Conservation (phyloP, 441 rosid species). For the Arabidopsis hybrid region DNA sequence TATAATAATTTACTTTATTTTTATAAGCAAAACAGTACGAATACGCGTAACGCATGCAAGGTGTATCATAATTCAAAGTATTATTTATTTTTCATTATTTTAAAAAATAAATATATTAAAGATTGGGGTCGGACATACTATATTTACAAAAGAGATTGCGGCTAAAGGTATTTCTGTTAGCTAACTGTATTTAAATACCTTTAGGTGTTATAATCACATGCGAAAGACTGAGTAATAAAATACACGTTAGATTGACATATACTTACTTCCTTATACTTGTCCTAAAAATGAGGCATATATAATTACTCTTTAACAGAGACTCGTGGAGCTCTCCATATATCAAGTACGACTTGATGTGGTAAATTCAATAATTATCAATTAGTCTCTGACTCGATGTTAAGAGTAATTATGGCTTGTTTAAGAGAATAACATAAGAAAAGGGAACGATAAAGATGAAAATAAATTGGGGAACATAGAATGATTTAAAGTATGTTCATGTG, state of each 20-base stretch:
- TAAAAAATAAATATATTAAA: background rate
- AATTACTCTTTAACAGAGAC: background rate
- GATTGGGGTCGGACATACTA: conserved; percentile 19
- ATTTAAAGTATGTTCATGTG: conserved; percentile 37
- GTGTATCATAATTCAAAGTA: conserved; percentile 27
- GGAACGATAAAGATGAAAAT: conserved; percentile 25
- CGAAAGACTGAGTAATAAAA: background rate
- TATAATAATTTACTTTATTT: background rate
- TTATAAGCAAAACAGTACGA: conserved; percentile 16
- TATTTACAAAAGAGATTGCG: conserved; percentile 33
- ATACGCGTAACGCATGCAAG: conserved; percentile 47
- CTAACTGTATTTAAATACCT: conserved; percentile 28
- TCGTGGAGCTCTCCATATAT: conserved; percentile 7
- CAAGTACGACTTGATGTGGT: conserved; percentile 33
- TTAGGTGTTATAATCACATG: conserved; percentile 35
- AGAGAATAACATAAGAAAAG: conserved; percentile 1
- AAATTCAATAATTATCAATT: conserved; percentile 26
- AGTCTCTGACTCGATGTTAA: no score
- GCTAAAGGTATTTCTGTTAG: conserved; percentile 31
- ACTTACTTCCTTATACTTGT: background rate
- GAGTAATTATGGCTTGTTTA: no score
- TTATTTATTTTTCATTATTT: background rate
- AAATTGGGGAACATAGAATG: conserved; percentile 40
- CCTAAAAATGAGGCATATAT: conserved; percentile 16
- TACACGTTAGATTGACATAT: conserved; percentile 5